These are phyloP conservation scores for Cyclotella sp. DNA, from an alignment of 108 stramenopile genomes.

Conservation along the genomic window DNA sequence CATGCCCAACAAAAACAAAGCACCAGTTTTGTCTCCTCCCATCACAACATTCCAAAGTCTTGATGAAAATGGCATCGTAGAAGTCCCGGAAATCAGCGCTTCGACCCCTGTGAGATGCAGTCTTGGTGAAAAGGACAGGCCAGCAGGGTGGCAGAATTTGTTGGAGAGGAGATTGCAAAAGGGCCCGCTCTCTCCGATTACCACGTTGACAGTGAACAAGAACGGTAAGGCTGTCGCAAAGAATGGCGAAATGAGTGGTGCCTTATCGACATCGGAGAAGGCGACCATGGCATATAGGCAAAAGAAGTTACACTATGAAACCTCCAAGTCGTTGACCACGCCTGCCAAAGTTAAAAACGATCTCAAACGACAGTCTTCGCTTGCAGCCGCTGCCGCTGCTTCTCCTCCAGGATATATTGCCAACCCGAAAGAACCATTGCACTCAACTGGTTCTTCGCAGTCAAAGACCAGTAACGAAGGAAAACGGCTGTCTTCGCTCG, in stretches of 20 bases:
- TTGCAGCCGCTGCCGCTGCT: not conserved
- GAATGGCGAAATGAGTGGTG: not conserved
- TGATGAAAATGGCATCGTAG: not conserved
- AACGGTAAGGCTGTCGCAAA: not conserved
- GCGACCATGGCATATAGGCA: not conserved
- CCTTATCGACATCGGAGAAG: not conserved
- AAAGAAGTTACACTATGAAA: not conserved
- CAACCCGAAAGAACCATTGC: not conserved
- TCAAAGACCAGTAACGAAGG: no score
- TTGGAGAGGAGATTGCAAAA: slow-evolving; percentile 16
- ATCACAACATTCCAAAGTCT: not conserved
- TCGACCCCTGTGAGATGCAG: slow-evolving; percentile 8
- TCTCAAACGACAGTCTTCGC: slow-evolving; percentile 3
- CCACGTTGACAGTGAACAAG: not conserved
- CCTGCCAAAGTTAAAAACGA: not conserved
- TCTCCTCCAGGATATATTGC: not conserved
- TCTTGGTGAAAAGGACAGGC: slow-evolving; percentile 4
- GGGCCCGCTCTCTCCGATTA: slow-evolving; percentile 11
- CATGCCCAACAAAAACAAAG: not conserved
- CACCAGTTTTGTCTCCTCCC: not conserved
- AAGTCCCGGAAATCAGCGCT: not conserved
- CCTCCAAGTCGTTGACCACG: no score
- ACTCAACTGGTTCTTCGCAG: no score
- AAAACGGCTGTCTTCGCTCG: no score
- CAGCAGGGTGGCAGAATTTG: slow-evolving; percentile 8